Evolutionary conservation across 164 flowering plant genomes (phyloP).

Genomic region (Annona cherimola): DNA sequence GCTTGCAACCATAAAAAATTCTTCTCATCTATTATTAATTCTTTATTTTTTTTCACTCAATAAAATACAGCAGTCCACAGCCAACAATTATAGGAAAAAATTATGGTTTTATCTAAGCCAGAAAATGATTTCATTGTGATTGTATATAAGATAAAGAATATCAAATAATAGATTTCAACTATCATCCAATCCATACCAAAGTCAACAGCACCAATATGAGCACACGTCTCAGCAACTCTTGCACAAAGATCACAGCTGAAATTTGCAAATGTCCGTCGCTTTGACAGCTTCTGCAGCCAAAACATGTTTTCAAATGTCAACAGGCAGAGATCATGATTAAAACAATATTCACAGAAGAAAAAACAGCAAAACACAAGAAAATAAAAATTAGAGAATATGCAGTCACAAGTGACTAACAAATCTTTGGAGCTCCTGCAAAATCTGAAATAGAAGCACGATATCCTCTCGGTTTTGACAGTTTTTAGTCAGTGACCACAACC

Average conservation of each 20-base stretch:
- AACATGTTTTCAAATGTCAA: constrained; percentile 8
- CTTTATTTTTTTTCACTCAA: neutral
- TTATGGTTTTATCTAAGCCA: neutral
- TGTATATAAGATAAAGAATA: neutral
- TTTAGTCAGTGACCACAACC: constrained; percentile 66
- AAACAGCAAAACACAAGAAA: neutral
- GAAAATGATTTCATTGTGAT: neutral
- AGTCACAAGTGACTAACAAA: constrained; percentile 54
- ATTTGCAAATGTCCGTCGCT: constrained; percentile 75
- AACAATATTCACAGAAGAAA: neutral
- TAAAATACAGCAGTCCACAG: neutral
- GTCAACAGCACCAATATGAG: constrained; percentile 73
- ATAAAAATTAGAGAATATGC: neutral
- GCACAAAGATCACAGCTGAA: constrained; percentile 69
- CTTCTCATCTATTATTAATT: neutral
- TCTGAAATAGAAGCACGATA: constrained; percentile 61
- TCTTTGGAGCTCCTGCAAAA: constrained; percentile 56
- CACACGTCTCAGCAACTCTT: constrained; percentile 79
- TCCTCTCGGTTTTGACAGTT: constrained; percentile 65
- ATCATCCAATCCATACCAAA: constrained; percentile 51
- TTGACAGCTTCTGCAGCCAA: constrained; percentile 72
- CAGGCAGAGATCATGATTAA: neutral
- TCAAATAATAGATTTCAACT: neutral
- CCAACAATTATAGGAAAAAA: neutral
- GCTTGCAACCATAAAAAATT: too few species aligned